Evolutionary conservation across 805 yeast genomes (phyloP).

Genomic region (Suhomyces emberorum): DNA sequence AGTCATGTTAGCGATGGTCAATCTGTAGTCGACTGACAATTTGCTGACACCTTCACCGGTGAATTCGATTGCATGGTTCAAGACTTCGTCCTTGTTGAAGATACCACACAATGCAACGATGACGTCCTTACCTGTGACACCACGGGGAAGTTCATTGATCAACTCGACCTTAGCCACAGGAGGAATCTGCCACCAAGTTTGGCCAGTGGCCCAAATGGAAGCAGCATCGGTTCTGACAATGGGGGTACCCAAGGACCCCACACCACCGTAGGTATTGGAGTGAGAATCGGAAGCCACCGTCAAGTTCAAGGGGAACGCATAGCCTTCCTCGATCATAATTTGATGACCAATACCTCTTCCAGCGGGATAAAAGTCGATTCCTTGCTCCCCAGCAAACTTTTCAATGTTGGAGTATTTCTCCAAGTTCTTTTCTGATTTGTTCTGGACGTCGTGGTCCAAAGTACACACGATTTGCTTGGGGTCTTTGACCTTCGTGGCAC

Average conservation of each 20-base stretch:
- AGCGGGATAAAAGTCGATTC: constrained; percentile 95
- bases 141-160: constrained; percentile 73
- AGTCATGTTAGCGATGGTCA: constrained; percentile 96
- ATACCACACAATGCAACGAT: constrained; percentile 94
- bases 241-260: constrained; percentile 95
- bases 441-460: constrained; percentile 96
- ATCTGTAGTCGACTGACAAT: constrained; percentile 75
- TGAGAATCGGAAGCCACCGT: constrained; percentile 98
- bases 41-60: constrained; percentile 73
- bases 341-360: constrained; percentile 99
- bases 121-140: constrained; percentile 94
- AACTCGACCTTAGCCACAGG: constrained; percentile 95
- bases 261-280: constrained; percentile 96
- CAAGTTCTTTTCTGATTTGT: constrained; percentile 82
- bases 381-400: constrained; percentile 83
- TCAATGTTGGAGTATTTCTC: constrained; percentile 86
- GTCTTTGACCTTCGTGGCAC: constrained; percentile 79
- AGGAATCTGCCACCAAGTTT: constrained; percentile 99
- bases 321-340: constrained; percentile 98
- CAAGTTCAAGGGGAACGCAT: constrained; percentile 89
- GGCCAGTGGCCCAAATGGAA: constrained; percentile 98
- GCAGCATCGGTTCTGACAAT: constrained; percentile 99
- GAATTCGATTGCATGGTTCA: constrained; percentile 92
- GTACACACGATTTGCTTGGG: constrained; percentile 94
- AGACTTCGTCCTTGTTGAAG: constrained; percentile 87